Evolutionary conservation across 2,329 filamentous ascomycete species (phyloP).

Genomic region (Bipolaris oryzae): DNA sequence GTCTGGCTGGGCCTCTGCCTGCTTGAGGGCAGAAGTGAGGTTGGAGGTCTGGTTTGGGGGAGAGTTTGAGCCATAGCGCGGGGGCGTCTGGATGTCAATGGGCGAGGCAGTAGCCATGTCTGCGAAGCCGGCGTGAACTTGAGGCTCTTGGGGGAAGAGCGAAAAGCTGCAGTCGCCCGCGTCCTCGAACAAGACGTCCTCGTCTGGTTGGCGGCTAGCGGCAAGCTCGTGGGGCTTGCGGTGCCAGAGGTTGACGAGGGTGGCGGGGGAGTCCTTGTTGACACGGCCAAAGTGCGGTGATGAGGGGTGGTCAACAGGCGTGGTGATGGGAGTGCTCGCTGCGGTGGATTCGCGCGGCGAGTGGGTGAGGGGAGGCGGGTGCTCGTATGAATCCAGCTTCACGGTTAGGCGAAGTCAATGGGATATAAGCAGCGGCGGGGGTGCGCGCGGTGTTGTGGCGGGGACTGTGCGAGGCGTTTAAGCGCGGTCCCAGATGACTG

Average conservation of each 20-base stretch:
- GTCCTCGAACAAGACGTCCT: constrained; percentile 50
- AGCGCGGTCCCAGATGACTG: constrained; percentile 17
- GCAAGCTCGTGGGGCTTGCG: constrained; percentile 48
- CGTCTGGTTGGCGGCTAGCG: constrained; percentile 37
- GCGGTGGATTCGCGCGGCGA: constrained; percentile 60
- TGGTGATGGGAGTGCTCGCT: constrained; percentile 58
- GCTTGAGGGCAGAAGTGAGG: constrained; percentile 65
- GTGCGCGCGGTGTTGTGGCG: constrained; percentile 10
- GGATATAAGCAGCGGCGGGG: constrained; percentile 7
- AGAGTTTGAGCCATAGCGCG: constrained; percentile 62
- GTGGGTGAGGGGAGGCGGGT: constrained; percentile 59
- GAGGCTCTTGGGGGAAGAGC: constrained; percentile 46
- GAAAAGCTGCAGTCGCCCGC: constrained; percentile 50
- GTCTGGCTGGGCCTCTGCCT: constrained; percentile 48
- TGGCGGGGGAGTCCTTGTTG: constrained; percentile 46
- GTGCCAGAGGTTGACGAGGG: constrained; percentile 54
- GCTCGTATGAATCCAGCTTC: constrained; percentile 62
- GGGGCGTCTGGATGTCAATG: constrained; percentile 64
- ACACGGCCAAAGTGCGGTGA: constrained; percentile 50
- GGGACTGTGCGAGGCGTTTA: constrained; percentile 11
- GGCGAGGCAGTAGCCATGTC: constrained; percentile 62
- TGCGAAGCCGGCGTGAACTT: constrained; percentile 28
- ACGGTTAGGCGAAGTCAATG: constrained; percentile 39
- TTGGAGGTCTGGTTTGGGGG: constrained; percentile 68
- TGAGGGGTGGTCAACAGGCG: constrained; percentile 47